Percentiles rank a stretch among this genome's conserved stretches.
phyloP scores from a whole-genome alignment of 176 grass and related monocot species.

The Triticum turgidum region DNA sequence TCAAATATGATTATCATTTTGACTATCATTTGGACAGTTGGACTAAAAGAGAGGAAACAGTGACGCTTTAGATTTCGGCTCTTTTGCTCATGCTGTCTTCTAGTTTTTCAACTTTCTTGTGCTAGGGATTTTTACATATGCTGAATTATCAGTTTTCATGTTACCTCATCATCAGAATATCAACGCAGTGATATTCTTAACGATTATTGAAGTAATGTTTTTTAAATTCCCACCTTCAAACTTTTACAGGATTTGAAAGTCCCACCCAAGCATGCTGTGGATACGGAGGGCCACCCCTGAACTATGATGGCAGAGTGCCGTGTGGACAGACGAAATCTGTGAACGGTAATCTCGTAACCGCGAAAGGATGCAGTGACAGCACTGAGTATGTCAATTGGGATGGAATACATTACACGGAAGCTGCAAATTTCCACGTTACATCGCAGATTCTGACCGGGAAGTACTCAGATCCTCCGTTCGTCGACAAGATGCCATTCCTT shows the following conservation, averaged over 20 bases:
- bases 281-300: conserved; percentile 81
- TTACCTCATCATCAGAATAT: conserved; percentile 13
- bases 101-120: neutral
- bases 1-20: conserved; percentile 14
- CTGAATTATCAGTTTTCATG: neutral
- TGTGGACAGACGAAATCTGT: conserved; percentile 74
- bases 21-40: too few species aligned
- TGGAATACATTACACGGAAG: conserved; percentile 92
- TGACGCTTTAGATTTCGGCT: neutral
- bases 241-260: conserved; percentile 71
- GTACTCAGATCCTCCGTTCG: conserved; percentile 82
- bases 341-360: conserved; percentile 57
- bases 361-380: conserved; percentile 71
- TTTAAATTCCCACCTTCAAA: neutral
- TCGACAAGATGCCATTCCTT: conserved; percentile 84
- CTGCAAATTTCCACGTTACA: conserved; percentile 74
- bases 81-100: neutral
- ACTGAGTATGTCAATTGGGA: conserved; percentile 92
- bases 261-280: conserved; percentile 73
- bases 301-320: conserved; percentile 71
- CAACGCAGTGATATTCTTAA: neutral
- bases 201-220: neutral
- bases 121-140: neutral
- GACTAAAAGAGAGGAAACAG: neutral
- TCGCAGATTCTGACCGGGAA: conserved; percentile 88